phyloP scores from a whole-genome alignment of 2,329 filamentous ascomycete genomes.

The Balansia obtecta region DNA sequence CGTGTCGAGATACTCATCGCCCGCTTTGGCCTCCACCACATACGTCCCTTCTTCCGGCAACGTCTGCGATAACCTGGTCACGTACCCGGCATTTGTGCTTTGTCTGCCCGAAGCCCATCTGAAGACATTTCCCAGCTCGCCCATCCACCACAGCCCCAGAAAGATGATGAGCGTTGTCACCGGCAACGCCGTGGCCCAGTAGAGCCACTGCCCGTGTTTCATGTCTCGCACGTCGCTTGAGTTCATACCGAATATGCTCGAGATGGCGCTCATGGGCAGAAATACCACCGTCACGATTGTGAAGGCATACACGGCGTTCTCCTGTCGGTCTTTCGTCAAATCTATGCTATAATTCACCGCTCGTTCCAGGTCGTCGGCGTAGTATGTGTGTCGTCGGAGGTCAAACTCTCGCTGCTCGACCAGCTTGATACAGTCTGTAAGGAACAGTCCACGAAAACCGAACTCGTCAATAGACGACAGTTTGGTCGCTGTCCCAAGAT shows the following conservation, averaged over 20 bases:
- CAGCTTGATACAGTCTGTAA: constrained; percentile 24
- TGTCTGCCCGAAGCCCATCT: constrained; percentile 16
- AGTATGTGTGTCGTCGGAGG: constrained; percentile 18
- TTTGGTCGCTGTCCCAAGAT: constrained; percentile 18
- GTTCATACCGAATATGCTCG: constrained; percentile 42
- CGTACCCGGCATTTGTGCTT: background rate
- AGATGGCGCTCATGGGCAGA: constrained; percentile 31
- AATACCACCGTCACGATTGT: constrained; percentile 38
- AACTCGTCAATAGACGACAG: constrained; percentile 24
- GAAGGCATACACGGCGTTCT: constrained; percentile 35
- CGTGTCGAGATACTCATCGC: background rate
- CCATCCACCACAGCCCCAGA: constrained; percentile 29
- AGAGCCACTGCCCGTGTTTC: constrained; percentile 34
- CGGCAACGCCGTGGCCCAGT: constrained; percentile 36
- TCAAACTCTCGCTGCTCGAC: constrained; percentile 26
- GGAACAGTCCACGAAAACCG: constrained; percentile 26
- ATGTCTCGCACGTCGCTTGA: constrained; percentile 37
- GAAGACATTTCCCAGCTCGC: constrained; percentile 25
- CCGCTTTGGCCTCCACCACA: background rate
- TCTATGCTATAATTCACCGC: constrained; percentile 23
- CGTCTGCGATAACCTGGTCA: background rate
- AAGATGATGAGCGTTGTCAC: constrained; percentile 29
- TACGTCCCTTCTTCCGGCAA: background rate
- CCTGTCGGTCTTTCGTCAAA: constrained; percentile 30
- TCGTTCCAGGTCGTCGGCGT: constrained; percentile 18